These are phyloP conservation scores for Neoboletus brunneissimus DNA, from an alignment of 768 basidiomycete genomes.

Conservation along the genomic window DNA sequence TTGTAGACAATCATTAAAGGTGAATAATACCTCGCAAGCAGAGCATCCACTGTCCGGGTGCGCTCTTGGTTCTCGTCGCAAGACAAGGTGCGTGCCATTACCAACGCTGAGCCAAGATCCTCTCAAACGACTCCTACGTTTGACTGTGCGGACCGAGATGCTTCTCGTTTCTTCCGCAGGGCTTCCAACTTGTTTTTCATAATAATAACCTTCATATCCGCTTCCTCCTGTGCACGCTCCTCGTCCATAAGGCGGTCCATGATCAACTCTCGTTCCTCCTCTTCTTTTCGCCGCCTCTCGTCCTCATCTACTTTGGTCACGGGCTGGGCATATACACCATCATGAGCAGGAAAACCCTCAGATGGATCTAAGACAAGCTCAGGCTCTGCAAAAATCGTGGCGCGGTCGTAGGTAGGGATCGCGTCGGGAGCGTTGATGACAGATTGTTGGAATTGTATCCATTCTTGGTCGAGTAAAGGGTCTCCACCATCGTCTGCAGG, in stretches of 20 bases:
- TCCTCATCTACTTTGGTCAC: conserved; percentile 30
- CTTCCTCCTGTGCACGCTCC: conserved; percentile 84
- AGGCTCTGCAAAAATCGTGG: conserved; percentile 71
- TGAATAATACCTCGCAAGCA: not conserved
- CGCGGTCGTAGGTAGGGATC: conserved; percentile 58
- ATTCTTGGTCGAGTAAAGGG: conserved; percentile 62
- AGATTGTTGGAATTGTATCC: conserved; percentile 67
- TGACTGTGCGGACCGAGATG: conserved; percentile 22
- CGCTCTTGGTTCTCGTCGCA: not conserved
- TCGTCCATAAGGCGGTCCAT: conserved; percentile 85
- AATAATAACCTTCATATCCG: conserved; percentile 66
- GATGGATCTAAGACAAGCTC: conserved; percentile 46
- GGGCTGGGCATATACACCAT: conserved; percentile 21
- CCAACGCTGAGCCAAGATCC: not conserved
- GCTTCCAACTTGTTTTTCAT: conserved; percentile 67
- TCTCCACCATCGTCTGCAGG: conserved; percentile 3
- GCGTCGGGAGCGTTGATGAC: conserved; percentile 46
- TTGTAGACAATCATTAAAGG: not conserved
- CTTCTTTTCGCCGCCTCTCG: conserved; percentile 49
- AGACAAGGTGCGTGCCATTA: not conserved
- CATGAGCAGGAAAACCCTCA: conserved; percentile 48
- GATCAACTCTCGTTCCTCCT: conserved; percentile 77
- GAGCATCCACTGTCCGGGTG: not conserved
- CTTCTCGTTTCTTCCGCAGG: conserved; percentile 47
- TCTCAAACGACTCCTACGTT: conserved; percentile 18